Evolutionary conservation across 192 early-diverging fungal genomes (phyloP), one percentile per base, ranked within the genome.

Genomic region (Podochytrium sp.): DNA sequence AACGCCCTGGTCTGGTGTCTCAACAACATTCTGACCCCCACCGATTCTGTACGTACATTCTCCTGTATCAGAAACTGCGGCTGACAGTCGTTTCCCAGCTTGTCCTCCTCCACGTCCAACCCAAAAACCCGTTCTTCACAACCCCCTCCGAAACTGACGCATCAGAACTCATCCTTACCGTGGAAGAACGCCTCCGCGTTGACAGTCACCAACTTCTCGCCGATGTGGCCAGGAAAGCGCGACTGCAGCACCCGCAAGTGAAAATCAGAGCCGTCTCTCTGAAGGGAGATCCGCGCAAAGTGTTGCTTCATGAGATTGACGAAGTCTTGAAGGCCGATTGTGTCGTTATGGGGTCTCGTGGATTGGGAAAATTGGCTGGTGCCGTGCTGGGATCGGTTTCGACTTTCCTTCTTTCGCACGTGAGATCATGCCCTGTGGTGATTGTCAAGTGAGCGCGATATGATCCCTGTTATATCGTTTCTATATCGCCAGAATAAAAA

Each of bases 281-380:
- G 23, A 57, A 71, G 38, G 69, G 69, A n/a, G 60, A 62, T 29
- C 55, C 23, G 5, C 7, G 32, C 2, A 27, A 32, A 34, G 29
- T 59, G 14, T 20, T 59, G 25, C 27, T 65, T 5, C 6, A 65
- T 4, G 55, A 40, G 18, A 47, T 71, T 37, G 65, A 20, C 23
- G 57, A 57, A 30, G 41, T 29, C 7, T 7, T 51, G 42, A 59
- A 71, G 10, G 75, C 56, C 16, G 71, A 76, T 25, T 61, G 47
- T 39, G 51, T 76, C 38, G 58, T 76, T 12, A 57, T 76, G n/a
- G 75, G 75, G 6, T 71, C 66, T 18, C 16, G 75, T 4, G 70
- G 70, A 20, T 43, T 76, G 23, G 33, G 70, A 12, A 71, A 71
- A 29, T 62, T 76, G 65, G 59, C 60, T 32, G 61, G 53, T 40